Percentiles rank a stretch among this genome's conserved stretches.
Conservation (phyloP, 2,329 filamentous ascomycete genomes). For the Helotiales sp. region DNA sequence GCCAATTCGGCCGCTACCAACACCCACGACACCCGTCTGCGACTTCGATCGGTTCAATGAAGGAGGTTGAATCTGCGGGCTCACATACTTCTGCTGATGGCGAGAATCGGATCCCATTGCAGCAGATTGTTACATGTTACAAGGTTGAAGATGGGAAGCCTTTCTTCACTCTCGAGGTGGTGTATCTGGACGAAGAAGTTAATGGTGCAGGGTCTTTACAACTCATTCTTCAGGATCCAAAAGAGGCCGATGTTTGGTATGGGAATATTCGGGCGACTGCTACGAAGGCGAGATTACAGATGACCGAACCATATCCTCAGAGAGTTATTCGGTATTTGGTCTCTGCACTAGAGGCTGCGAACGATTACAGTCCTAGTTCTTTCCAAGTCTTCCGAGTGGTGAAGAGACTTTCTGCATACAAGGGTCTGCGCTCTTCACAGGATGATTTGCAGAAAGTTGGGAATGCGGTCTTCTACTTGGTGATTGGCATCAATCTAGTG, state of each 20-base stretch:
- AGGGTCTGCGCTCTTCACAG: conserved; percentile 57
- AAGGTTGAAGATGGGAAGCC: conserved; percentile 66
- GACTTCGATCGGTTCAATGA: conserved; percentile 59
- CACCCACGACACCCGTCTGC: conserved; percentile 55
- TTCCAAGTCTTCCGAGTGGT: conserved; percentile 71
- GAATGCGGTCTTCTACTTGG: conserved; percentile 66
- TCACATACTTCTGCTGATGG: conserved; percentile 50
- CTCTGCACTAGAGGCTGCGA: conserved; percentile 61
- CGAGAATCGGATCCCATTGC: conserved; percentile 55
- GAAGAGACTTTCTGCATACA: conserved; percentile 55
- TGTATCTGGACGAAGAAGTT: conserved; percentile 65
- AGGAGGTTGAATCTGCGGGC: conserved; percentile 58
- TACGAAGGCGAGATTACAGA: conserved; percentile 52
- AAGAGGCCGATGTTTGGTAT: conserved; percentile 67
- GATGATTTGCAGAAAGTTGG: conserved; percentile 67
- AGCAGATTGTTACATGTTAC: conserved; percentile 67
- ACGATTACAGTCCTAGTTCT: conserved; percentile 66
- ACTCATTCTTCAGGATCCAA: conserved; percentile 62
- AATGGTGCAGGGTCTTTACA: conserved; percentile 62
- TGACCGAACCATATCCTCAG: conserved; percentile 54
- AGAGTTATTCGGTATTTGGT: conserved; percentile 62
- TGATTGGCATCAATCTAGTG: conserved; percentile 67
- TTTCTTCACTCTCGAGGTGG: conserved; percentile 66
- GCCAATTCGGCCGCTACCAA: conserved; percentile 40
- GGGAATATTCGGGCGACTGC: conserved; percentile 60